Evolutionary conservation across 2,329 filamentous ascomycete genomes (phyloP).

Genomic region (Venturia asperata): DNA sequence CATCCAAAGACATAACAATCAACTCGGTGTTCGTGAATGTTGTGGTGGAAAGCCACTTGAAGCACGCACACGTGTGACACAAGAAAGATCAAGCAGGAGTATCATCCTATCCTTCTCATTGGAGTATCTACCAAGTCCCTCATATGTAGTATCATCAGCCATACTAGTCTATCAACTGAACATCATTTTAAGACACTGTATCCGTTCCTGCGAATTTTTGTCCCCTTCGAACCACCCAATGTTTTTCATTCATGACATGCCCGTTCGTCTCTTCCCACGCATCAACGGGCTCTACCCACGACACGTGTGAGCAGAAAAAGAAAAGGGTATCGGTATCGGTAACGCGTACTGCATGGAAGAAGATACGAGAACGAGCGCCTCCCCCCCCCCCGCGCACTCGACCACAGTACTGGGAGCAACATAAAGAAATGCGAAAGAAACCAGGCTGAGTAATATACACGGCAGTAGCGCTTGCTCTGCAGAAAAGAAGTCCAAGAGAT

Average conservation of each 20-base stretch:
- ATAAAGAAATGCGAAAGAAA: neutral
- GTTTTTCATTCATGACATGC: neutral
- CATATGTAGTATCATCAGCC: neutral
- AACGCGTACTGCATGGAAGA: neutral
- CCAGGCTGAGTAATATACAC: neutral
- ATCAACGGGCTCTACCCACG: neutral
- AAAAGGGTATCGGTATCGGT: neutral
- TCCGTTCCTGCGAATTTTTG: neutral
- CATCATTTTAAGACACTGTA: neutral
- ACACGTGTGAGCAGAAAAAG: neutral
- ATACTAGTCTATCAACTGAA: neutral
- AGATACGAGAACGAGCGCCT: neutral
- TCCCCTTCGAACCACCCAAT: neutral
- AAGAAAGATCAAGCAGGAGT: neutral
- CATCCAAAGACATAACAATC: too few relatives aligned
- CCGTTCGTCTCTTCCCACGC: neutral
- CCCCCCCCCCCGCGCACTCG: neutral
- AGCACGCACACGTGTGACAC: too few relatives aligned
- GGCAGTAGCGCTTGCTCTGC: neutral
- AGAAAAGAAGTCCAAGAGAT: neutral
- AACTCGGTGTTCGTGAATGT: too few relatives aligned
- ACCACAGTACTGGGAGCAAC: neutral
- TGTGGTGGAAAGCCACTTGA: too few relatives aligned
- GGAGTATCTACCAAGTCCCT: neutral
- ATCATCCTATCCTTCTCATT: neutral